phyloP scores from a whole-genome alignment of 1,284 basidiomycete genomes.

The Anthracocystis panici-leucophaei region DNA sequence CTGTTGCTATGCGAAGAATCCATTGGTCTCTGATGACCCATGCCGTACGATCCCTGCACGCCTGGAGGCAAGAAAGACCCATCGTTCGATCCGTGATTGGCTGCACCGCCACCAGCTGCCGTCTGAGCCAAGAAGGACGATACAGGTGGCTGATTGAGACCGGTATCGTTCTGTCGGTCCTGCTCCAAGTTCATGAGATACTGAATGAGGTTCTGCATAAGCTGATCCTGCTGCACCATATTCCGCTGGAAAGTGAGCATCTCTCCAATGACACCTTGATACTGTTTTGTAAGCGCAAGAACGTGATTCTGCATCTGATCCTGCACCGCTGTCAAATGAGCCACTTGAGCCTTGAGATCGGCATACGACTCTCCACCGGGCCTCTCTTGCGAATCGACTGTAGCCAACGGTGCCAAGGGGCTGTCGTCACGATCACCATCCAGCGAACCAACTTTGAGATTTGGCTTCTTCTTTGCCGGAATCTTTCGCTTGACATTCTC shows the following conservation, averaged over 20 bases:
- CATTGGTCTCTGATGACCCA: slow-evolving; percentile 76
- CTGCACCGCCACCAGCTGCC: slow-evolving; percentile 5
- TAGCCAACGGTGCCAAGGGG: slow-evolving; percentile 29
- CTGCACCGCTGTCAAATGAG: slow-evolving; percentile 55
- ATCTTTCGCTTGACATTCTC: slow-evolving; percentile 78
- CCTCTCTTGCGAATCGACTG: slow-evolving; percentile 37
- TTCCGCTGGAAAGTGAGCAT: slow-evolving; percentile 85
- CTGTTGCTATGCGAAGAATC: background rate
- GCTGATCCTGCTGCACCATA: slow-evolving; percentile 84
- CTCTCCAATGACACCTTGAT: slow-evolving; percentile 82
- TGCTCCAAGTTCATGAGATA: slow-evolving; percentile 77
- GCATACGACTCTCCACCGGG: slow-evolving; percentile 48
- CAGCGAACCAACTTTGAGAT: slow-evolving; percentile 32
- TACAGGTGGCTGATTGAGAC: background rate
- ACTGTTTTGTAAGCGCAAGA: slow-evolving; percentile 78
- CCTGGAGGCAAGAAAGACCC: slow-evolving; percentile 75
- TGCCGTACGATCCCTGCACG: slow-evolving; percentile 75
- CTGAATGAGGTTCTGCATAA: slow-evolving; percentile 84
- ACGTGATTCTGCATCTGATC: slow-evolving; percentile 70
- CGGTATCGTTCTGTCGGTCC: slow-evolving; percentile 19
- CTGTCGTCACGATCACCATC: slow-evolving; percentile 66
- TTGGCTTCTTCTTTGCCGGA: slow-evolving; percentile 71
- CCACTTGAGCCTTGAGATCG: slow-evolving; percentile 59
- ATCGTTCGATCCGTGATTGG: background rate
- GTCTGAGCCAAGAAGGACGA: slow-evolving; percentile 21